Conservation (phyloP, 805 yeast genomes). For the Lipomyces yamanashiensis region DNA sequence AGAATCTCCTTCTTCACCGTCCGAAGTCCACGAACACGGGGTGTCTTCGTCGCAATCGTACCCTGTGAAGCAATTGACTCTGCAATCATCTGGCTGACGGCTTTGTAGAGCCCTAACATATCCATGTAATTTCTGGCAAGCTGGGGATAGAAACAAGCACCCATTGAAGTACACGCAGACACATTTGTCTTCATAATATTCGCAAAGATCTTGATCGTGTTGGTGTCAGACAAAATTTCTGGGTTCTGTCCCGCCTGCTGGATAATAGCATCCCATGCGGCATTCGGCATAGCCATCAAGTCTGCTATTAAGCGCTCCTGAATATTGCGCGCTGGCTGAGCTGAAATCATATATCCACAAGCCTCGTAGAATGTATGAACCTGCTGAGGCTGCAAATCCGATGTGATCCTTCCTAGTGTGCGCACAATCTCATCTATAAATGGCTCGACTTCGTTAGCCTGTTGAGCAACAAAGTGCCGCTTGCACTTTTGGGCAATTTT, state of each 20-base stretch:
- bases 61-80: slow-evolving; percentile 80
- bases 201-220: slow-evolving; percentile 89
- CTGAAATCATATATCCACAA: slow-evolving; percentile 89
- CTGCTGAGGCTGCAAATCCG: slow-evolving; percentile 94
- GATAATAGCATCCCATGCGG: slow-evolving; percentile 92
- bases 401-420: slow-evolving; percentile 81
- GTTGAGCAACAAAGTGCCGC: slow-evolving; percentile 88
- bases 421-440: slow-evolving; percentile 88
- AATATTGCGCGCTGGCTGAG: slow-evolving; percentile 71
- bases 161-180: slow-evolving; percentile 91
- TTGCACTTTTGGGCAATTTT: slow-evolving; percentile 95
- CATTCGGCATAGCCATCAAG: slow-evolving; percentile 88
- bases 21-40: slow-evolving; percentile 91
- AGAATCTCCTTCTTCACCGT: slow-evolving; percentile 94
- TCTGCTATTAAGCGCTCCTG: slow-evolving; percentile 75
- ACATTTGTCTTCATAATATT: slow-evolving; percentile 95
- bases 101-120: slow-evolving; percentile 85
- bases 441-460: slow-evolving; percentile 83
- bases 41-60: slow-evolving; percentile 88
- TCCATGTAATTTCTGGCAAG: slow-evolving; percentile 84
- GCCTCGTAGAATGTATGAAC: slow-evolving; percentile 98
- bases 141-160: slow-evolving; percentile 88
- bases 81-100: slow-evolving; percentile 85
- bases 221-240: slow-evolving; percentile 63
- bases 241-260: slow-evolving; percentile 86